Base-by-base conservation (phyloP, 176 grass and related monocot species). In the Dendrocalamus sinicus region DNA sequence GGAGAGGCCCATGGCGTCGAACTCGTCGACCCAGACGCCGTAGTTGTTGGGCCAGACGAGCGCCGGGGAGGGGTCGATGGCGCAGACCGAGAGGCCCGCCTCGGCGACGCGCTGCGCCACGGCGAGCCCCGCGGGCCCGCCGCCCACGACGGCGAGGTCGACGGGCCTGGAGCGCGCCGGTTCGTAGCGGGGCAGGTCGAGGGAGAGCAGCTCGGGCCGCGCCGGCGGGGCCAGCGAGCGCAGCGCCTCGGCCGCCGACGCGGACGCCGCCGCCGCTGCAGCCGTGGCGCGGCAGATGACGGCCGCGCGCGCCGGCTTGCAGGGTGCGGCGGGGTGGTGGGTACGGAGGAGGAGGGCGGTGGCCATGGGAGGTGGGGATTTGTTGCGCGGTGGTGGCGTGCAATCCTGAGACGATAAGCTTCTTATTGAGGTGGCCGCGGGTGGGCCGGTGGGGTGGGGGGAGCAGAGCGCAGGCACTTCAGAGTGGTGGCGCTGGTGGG, bases 1-100 rank as follows among this genome's bases (percentile, higher is more conserved):
- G 24, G 94, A 26, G 37, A 98, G 93, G 45, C 92, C 93, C 96
- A 98, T 92, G 63, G 96, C 93, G 53, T 98, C 96, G 73, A 98
- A 98, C 87, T 98, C 96, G 77, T 98, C 93, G 6, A 98, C 96
- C 96, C 96, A 98, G 60, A 98, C 96, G 74, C 96, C 96, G 83
- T 98, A 98, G 67, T 98, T 98, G 82, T 98, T 98, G 60, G 96
- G 96, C 89, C 89, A 98, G 51, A 98, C 91, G 23, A 98, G 77
- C 15, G 86, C 89, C 60, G 96, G 96, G 9, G 67, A 95, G 0
- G 95, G 95, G 78, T 98, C 95, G 76, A 98, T 92, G 89, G 86
- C 80, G 87, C 93, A 95, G 26, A 98, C 95, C 1, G 93, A 93
- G 48, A 98, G 91, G 20, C 93, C 95, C 3, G 91, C 91, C 89